These are phyloP conservation scores for Colletotrichum spaethianum DNA, from an alignment of 2,329 filamentous ascomycete genomes.

Conservation along the genomic window DNA sequence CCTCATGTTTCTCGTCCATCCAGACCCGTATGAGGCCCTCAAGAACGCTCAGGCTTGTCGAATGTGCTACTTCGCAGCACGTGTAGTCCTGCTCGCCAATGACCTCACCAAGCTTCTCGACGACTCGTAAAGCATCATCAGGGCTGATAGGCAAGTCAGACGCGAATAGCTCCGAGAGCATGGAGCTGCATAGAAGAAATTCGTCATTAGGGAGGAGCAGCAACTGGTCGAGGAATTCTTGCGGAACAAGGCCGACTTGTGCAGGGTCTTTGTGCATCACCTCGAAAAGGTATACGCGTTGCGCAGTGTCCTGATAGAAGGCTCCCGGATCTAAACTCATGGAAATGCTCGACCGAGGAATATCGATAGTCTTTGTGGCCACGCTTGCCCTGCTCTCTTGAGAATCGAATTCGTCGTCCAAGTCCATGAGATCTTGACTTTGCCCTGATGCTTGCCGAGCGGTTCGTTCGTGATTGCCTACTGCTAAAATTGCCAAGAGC, in stretches of 20 bases:
- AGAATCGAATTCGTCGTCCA: conserved; percentile 76
- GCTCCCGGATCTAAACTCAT: conserved; percentile 59
- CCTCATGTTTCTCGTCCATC: conserved; percentile 69
- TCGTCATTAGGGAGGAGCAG: conserved; percentile 66
- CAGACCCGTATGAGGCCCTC: conserved; percentile 74
- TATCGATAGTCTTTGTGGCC: conserved; percentile 52
- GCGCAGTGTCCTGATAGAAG: conserved; percentile 63
- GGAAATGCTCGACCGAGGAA: conserved; percentile 63
- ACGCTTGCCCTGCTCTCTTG: conserved; percentile 66
- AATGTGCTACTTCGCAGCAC: conserved; percentile 81
- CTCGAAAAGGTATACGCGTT: conserved; percentile 62
- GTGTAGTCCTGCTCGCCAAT: conserved; percentile 73
- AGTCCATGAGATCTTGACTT: conserved; percentile 72
- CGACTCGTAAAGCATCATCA: conserved; percentile 61
- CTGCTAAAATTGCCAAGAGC: conserved; percentile 59
- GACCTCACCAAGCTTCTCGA: conserved; percentile 66
- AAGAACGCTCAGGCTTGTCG: conserved; percentile 78
- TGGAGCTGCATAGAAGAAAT: conserved; percentile 64
- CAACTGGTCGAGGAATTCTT: conserved; percentile 64
- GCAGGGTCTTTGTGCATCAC: conserved; percentile 58
- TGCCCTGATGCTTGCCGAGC: conserved; percentile 51
- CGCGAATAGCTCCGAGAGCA: conserved; percentile 67
- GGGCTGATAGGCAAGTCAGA: conserved; percentile 67
- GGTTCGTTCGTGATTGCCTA: conserved; percentile 49
- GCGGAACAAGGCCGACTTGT: conserved; percentile 65